Evolutionary conservation across 1,139 yeast species (phyloP).

Genomic region (Spathaspora sp.): DNA sequence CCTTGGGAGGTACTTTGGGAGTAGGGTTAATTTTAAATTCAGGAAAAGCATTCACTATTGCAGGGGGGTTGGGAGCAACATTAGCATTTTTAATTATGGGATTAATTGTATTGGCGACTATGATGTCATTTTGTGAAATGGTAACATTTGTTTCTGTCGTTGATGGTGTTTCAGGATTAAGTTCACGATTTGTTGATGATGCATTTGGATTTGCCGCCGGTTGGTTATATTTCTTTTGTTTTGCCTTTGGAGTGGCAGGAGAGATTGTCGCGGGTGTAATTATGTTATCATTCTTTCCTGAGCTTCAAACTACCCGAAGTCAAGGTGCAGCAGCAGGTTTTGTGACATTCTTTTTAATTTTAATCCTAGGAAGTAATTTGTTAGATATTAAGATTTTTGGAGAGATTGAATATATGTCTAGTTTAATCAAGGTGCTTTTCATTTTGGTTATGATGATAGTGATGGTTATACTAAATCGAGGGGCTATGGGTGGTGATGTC

Average conservation of each 20-base stretch:
- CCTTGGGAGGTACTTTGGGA: constrained; percentile 81
- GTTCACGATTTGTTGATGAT: constrained; percentile 79
- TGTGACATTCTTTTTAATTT: constrained; percentile 55
- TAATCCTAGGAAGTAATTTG: constrained; percentile 55
- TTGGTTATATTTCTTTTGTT: constrained; percentile 73
- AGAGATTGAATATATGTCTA: constrained; percentile 66
- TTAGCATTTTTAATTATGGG: constrained; percentile 72
- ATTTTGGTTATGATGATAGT: constrained; percentile 57
- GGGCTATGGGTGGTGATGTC: constrained; percentile 45
- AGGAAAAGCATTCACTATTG: constrained; percentile 75
- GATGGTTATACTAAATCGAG: constrained; percentile 61
- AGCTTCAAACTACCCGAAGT: constrained; percentile 47
- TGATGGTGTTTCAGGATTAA: constrained; percentile 74
- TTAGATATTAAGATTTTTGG: constrained; percentile 74
- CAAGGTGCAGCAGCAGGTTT: constrained; percentile 60
- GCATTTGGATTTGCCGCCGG: constrained; percentile 86
- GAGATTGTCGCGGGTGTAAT: constrained; percentile 81
- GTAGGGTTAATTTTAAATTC: constrained; percentile 76
- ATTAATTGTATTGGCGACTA: constrained; percentile 62
- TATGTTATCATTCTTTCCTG: constrained; percentile 65
- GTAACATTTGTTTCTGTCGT: constrained; percentile 80
- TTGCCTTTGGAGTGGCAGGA: constrained; percentile 72
- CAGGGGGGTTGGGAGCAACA: constrained; percentile 82
- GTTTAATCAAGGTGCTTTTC: constrained; percentile 58
- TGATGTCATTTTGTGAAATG: constrained; percentile 83